Conservation (phyloP, 331 rosid species). For the Arachis monticola region DNA sequence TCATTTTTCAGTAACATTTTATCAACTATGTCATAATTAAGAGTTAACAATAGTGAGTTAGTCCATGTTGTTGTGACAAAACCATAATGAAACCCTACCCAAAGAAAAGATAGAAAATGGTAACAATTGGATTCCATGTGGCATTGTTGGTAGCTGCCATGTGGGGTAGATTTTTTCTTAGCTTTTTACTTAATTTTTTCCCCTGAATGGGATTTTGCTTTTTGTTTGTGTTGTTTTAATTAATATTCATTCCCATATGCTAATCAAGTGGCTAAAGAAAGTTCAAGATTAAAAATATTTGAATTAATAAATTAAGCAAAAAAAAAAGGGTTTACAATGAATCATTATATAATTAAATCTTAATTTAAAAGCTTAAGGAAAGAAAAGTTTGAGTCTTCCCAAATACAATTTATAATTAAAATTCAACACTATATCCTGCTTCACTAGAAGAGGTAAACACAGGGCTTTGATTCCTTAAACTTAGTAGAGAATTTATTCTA, state of each 20-base stretch:
- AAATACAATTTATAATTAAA: too few relatives aligned
- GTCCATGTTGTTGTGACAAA: conserved; percentile 20
- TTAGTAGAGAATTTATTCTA: conserved; percentile 12
- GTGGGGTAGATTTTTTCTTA: conserved; percentile 41
- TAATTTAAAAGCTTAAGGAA: too few relatives aligned
- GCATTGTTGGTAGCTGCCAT: conserved; percentile 34
- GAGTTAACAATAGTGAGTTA: conserved; percentile 33
- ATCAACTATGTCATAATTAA: conserved; percentile 29
- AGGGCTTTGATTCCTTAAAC: conserved; percentile 44
- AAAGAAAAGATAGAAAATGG: conserved; percentile 36
- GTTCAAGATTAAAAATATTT: too few relatives aligned
- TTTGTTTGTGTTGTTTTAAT: conserved; percentile 18
- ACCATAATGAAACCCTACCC: conserved; percentile 28
- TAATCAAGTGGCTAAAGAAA: too few relatives aligned
- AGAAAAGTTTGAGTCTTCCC: too few relatives aligned
- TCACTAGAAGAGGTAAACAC: conserved; percentile 39
- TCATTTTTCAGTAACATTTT: conserved; percentile 25
- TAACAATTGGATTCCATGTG: conserved; percentile 34
- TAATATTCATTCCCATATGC: too few relatives aligned
- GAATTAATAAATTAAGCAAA: too few relatives aligned
- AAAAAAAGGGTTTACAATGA: too few relatives aligned
- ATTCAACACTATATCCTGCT: conserved; percentile 28
- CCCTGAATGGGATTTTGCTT: conserved; percentile 11
- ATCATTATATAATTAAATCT: too few relatives aligned
- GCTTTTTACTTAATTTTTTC: too few relatives aligned